Percentiles rank a stretch among this genome's conserved stretches.
phyloP scores from a whole-genome alignment of 768 basidiomycete species.

The Pleurotus djamor region DNA sequence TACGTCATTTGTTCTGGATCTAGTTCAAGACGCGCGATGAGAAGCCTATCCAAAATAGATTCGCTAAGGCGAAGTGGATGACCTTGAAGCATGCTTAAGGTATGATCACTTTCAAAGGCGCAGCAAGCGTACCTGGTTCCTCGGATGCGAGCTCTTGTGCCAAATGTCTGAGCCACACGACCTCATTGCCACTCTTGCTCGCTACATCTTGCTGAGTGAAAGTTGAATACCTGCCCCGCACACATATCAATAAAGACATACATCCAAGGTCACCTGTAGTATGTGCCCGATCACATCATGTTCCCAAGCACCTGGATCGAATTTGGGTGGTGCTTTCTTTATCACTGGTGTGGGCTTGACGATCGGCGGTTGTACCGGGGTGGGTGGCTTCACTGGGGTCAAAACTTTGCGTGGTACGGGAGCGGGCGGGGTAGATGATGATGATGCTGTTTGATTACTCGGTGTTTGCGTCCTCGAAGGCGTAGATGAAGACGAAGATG shows the following conservation, averaged over 20 bases:
- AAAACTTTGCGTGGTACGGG: constrained; percentile 33
- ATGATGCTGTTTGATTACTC: constrained; percentile 17
- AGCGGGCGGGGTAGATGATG: constrained; percentile 13
- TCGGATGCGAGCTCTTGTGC: constrained; percentile 68
- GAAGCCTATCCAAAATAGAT: constrained; percentile 70
- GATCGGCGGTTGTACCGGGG: constrained; percentile 23
- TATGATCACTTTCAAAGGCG: not conserved
- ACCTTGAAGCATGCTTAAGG: constrained; percentile 2
- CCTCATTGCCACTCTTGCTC: constrained; percentile 57
- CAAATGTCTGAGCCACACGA: constrained; percentile 83
- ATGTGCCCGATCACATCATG: constrained; percentile 63
- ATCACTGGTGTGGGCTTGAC: constrained; percentile 43
- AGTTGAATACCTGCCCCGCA: too few species aligned
- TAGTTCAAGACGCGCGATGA: constrained; percentile 84
- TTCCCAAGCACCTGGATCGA: constrained; percentile 71
- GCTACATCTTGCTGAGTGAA: constrained; percentile 50
- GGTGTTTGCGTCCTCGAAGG: constrained; percentile 26
- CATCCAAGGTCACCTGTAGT: constrained; percentile 79
- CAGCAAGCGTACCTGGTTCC: constrained; percentile 37
- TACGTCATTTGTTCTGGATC: constrained; percentile 72
- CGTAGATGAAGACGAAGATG: constrained; percentile 34
- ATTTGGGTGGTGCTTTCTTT: constrained; percentile 37
- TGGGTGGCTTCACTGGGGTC: constrained; percentile 26
- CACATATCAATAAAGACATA: constrained; percentile 31
- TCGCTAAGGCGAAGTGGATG: constrained; percentile 40